Conservation (phyloP, 192 early-diverging fungal genomes). For the Podochytrium sp. region DNA sequence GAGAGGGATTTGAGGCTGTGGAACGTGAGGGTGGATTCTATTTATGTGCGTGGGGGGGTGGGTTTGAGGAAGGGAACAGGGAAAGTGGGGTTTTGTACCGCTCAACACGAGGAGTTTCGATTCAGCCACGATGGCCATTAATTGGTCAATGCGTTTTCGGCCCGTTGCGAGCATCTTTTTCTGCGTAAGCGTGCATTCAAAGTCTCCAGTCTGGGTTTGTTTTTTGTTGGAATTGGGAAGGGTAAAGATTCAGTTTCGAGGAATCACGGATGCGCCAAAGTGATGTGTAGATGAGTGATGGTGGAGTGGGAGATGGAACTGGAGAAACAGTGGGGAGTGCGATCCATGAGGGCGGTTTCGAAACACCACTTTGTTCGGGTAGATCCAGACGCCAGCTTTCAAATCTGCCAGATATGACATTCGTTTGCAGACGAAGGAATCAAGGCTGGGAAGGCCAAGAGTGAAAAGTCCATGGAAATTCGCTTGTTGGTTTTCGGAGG, state of each 20-base stretch:
- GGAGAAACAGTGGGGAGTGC: background rate
- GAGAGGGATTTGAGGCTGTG: slow-evolving; percentile 53
- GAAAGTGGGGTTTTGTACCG: slow-evolving; percentile 50
- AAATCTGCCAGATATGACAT: too few relatives aligned
- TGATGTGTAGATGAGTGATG: background rate
- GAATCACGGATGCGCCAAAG: too few relatives aligned
- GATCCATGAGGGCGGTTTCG: background rate
- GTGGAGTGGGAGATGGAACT: background rate
- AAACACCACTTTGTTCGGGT: too few relatives aligned
- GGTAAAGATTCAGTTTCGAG: background rate
- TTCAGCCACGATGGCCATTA: slow-evolving; percentile 68
- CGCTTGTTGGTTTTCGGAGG: too few relatives aligned
- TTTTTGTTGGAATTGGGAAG: background rate
- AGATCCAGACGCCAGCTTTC: too few relatives aligned
- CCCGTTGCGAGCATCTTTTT: slow-evolving; percentile 63
- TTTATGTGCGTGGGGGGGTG: background rate
- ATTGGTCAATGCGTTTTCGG: slow-evolving; percentile 59
- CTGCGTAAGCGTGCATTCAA: slow-evolving; percentile 38
- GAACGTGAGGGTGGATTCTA: slow-evolving; percentile 71
- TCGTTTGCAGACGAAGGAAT: too few relatives aligned
- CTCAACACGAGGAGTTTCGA: slow-evolving; percentile 67
- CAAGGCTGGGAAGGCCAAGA: too few relatives aligned
- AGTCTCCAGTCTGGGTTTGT: slow-evolving; percentile 36
- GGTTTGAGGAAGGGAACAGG: background rate
- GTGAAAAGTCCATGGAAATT: too few relatives aligned